Conservation (phyloP, 352 stramenopile species). For the Phytophthora cactorum region DNA sequence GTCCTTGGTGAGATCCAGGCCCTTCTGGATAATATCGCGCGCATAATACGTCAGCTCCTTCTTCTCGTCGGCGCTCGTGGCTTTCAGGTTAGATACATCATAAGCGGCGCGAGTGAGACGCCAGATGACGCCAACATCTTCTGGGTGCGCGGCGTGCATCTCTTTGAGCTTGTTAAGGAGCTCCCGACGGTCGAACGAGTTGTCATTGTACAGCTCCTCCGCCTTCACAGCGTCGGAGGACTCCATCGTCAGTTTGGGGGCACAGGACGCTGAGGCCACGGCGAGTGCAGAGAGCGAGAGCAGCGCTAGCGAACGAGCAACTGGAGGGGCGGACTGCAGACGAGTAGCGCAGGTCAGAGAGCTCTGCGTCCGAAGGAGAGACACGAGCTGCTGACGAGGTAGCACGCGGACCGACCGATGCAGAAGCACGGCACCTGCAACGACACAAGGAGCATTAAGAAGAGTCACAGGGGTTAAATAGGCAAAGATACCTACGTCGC, state of each 20-base stretch:
- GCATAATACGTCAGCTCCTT: conserved; percentile 80
- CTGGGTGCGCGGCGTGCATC: conserved; percentile 56
- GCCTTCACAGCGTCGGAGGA: conserved; percentile 68
- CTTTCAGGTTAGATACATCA: conserved; percentile 64
- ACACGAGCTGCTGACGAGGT: conserved; percentile 21
- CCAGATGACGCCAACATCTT: conserved; percentile 72
- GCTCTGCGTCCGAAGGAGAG: conserved; percentile 10
- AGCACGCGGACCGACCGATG: conserved; percentile 26
- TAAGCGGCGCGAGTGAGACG: conserved; percentile 69
- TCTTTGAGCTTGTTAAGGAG: conserved; percentile 69
- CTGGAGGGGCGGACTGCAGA: conserved; percentile 11
- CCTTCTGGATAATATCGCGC: conserved; percentile 64
- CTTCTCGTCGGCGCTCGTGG: conserved; percentile 65
- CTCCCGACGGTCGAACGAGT: conserved; percentile 71
- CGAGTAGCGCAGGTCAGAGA: conserved; percentile 5
- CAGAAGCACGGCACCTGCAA: conserved; percentile 29
- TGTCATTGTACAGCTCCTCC: conserved; percentile 86
- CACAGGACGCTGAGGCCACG: conserved; percentile 25
- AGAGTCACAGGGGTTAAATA: neutral
- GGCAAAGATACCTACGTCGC: conserved; percentile 29
- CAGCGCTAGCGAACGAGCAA: conserved; percentile 14
- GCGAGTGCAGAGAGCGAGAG: conserved; percentile 35
- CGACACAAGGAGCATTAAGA: conserved; percentile 13
- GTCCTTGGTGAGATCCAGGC: conserved; percentile 56
- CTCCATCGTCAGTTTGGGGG: conserved; percentile 48